Base-by-base conservation (phyloP, 208 protist species). In the Trypanosomatidae sp. region DNA sequence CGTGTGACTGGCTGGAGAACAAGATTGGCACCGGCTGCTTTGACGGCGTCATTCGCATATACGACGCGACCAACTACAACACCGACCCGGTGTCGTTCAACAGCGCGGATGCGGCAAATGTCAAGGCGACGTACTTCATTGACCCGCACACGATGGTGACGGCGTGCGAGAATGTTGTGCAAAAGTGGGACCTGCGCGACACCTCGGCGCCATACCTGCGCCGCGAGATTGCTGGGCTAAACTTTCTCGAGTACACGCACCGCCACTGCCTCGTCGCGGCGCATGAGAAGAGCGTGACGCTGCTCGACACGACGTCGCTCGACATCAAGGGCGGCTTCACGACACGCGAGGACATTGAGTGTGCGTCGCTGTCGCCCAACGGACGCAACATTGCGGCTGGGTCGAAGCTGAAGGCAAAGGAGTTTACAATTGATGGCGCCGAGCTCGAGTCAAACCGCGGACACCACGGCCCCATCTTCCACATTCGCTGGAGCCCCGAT, bases 31-130 rank as follows among this genome's bases (percentile, higher is more conserved):
- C 88, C 13, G 88, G 88, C 19, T 92, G 88, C 53, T 72, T 84
- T 41, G 92, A 97, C 54, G 83, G 88, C 47, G 75, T 86, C 38
- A 67, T 96, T 20, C 83, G 85, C 38, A 80, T 97, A 54, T 97
- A 81, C 61, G 89, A 97, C 53, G 67, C 88, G 18, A 73, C 52
- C 23, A 80, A 67, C 18, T 86, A 87, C 43, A 73, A 88, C 48
- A 66, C 72, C 0, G 67, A 89, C 21, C 78, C 81, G 16, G 47
- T 85, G 41, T 70, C 55, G 6, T 91, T 88, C 43, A 65, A 71
- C 20, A 73, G 54, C 35, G 66, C 61, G 20, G 76, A 83, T 13
- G 68, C 66, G 16, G 53, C 72, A 40, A 77, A 86, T 47, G 75
- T 88, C 20, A 91, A 88, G 61, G 56, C 78, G 27, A 78, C 78